These are phyloP conservation scores for Cutaneotrichosporon cutaneum DNA, from an alignment of 1,284 basidiomycete species.

Conservation along the genomic window DNA sequence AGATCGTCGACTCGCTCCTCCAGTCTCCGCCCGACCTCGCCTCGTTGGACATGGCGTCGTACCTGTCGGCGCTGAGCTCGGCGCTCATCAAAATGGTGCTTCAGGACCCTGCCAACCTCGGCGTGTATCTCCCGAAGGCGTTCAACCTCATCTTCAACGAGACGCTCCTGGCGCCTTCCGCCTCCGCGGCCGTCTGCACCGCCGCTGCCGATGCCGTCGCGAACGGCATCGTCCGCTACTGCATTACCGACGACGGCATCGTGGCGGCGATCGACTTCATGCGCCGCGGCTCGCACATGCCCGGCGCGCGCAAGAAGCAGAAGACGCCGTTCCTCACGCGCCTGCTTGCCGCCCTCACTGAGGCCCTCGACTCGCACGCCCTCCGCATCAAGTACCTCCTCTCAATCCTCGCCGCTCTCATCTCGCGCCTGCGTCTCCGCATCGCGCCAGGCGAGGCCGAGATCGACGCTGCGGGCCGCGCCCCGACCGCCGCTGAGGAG, in stretches of 20 bases:
- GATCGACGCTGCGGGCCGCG: constrained; percentile 57
- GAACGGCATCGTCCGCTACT: constrained; percentile 62
- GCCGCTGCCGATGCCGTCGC: constrained; percentile 64
- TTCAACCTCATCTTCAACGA: constrained; percentile 77
- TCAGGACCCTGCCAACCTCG: constrained; percentile 42
- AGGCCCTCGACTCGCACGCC: constrained; percentile 67
- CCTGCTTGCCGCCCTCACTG: constrained; percentile 64
- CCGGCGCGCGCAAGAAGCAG: constrained; percentile 56
- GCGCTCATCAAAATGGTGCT: constrained; percentile 48
- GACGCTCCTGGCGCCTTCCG: constrained; percentile 53
- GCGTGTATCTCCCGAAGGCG: constrained; percentile 61
- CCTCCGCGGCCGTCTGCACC: constrained; percentile 51
- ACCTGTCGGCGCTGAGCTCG: constrained; percentile 61
- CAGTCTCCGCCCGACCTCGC: constrained; percentile 67
- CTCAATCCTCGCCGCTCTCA: constrained; percentile 57
- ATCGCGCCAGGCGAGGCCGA: constrained; percentile 28
- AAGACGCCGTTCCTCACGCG: constrained; percentile 61
- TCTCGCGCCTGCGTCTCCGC: constrained; percentile 53
- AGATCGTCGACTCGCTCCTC: constrained; percentile 70
- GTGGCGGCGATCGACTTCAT: constrained; percentile 55
- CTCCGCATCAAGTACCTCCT: constrained; percentile 69
- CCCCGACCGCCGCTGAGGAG: constrained; percentile 66
- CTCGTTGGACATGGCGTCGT: constrained; percentile 54
- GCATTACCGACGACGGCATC: constrained; percentile 67
- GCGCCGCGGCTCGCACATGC: constrained; percentile 39